Base-by-base conservation (phyloP, 306 rosid species). In the Castanea mollissima region DNA sequence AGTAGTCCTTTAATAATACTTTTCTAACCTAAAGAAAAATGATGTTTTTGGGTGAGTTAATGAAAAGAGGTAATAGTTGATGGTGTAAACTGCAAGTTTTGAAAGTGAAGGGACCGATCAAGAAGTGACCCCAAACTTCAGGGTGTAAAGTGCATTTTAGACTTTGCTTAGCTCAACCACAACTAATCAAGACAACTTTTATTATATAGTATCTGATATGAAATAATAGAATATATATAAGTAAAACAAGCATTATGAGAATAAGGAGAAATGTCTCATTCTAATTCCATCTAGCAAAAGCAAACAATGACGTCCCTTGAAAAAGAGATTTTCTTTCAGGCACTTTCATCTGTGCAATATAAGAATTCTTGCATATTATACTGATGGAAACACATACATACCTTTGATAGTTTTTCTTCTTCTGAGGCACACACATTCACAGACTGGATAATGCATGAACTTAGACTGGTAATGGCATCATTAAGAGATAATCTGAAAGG, bases 371-470 rank as follows among this genome's bases (percentile, higher is more conserved):
- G 55, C 35, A 21, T 27, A 44, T 72, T 55, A 58, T 49, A 44
- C 21, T 44, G 51, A 31, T 76, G 18, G 51, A 55, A 38, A 38
- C 46, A 38, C 54, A 58, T 23, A 62, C 69, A 69, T 86, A 94
- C 98, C 96, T 88, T 77, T 12, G 74, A 23, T 64, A 64, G 69
- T 80, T 78, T 91, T 76, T 83, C 89, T 74, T 86, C 83, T 71
- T 82, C 87, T 19, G 87, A 80, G 38, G 78, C 15, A 56, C 84
- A 81, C 54, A 79, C 84, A 76, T 77, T 74, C 59, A 86, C 90
- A 52, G 91, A 88, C 83, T 91, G 94, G 79, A 83, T 64, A 85
- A 88, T 85, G 86, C 91, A 87, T 68, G 95, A 91, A 87, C 98
- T 86, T 87, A 63, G 88, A 91, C 93, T 82, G 79, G 87, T 56